Evolutionary conservation across 78 protist species (phyloP).

Genomic region (Dictyostelium intermedium): DNA sequence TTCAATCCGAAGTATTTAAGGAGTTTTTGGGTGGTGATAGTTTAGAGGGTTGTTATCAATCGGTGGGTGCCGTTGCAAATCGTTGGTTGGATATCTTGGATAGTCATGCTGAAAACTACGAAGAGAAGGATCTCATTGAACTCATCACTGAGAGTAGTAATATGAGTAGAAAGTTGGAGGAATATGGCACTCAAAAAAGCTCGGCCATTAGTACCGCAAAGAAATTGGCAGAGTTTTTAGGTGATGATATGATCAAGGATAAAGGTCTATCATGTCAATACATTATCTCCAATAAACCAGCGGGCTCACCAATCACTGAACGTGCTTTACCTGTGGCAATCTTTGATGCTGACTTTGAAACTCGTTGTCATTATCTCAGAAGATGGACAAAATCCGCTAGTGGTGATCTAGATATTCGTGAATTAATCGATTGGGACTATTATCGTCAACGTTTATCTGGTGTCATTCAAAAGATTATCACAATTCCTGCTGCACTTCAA

Average conservation of each 20-base stretch:
- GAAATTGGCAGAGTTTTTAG: constrained; percentile 93
- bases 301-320: constrained; percentile 95
- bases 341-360: constrained; percentile 80
- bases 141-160: constrained; percentile 90
- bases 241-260: constrained; percentile 94
- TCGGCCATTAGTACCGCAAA: constrained; percentile 90
- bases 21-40: constrained; percentile 86
- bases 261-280: constrained; percentile 94
- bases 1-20: constrained; percentile 94
- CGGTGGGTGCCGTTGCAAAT: constrained; percentile 93
- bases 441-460: constrained; percentile 88
- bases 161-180: constrained; percentile 93
- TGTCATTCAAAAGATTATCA: constrained; percentile 96
- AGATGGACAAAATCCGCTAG: constrained; percentile 49
- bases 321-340: constrained; percentile 97
- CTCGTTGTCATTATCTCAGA: constrained; percentile 26
- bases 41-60: constrained; percentile 91
- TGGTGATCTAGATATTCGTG: constrained; percentile 19
- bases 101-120: constrained; percentile 83
- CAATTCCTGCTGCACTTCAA: constrained; percentile 99
- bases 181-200: constrained; percentile 90
- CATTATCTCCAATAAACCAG: constrained; percentile 91
- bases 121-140: constrained; percentile 92
- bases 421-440: constrained; percentile 98
- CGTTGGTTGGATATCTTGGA: constrained; percentile 95